Evolutionary conservation across 192 early-diverging fungal species (phyloP).

Genomic region (Linnemannia exigua): DNA sequence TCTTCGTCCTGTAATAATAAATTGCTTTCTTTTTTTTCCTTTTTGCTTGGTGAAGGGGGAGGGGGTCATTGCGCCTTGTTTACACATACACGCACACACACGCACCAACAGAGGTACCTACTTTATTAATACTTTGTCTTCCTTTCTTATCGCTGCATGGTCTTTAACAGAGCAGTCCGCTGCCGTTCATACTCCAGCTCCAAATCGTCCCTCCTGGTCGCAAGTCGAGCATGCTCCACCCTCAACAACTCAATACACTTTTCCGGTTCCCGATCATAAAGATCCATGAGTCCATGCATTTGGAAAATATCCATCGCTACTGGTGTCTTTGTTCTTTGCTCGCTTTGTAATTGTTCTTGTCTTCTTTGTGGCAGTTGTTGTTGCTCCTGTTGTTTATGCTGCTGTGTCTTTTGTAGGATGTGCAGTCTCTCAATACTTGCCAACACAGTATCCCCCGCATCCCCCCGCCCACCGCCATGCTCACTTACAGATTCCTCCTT

Average conservation of each 20-base stretch:
- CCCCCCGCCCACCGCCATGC: neutral
- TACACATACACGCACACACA: no score
- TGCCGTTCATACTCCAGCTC: conserved; percentile 31
- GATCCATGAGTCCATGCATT: conserved; percentile 20
- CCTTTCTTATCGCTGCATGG: neutral
- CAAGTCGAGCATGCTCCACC: conserved; percentile 19
- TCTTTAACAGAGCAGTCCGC: conserved; percentile 15
- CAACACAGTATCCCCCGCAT: neutral
- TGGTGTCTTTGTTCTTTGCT: neutral
- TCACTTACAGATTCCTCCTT: neutral
- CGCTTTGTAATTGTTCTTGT: neutral
- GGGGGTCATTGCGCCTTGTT: no score
- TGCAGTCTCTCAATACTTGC: neutral
- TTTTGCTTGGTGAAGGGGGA: no score
- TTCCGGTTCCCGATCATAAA: conserved; percentile 18
- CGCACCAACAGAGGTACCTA: no score
- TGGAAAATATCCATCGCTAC: conserved; percentile 12
- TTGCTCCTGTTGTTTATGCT: neutral
- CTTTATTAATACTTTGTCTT: no score
- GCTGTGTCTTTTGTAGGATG: neutral
- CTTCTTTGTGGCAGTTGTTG: neutral
- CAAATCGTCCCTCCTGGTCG: conserved; percentile 13
- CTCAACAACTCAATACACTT: conserved; percentile 10
- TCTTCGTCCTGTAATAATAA: no score
- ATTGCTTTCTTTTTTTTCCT: neutral